phyloP scores from a whole-genome alignment of 2,329 filamentous ascomycete genomes.

The Diaporthe longicolla region DNA sequence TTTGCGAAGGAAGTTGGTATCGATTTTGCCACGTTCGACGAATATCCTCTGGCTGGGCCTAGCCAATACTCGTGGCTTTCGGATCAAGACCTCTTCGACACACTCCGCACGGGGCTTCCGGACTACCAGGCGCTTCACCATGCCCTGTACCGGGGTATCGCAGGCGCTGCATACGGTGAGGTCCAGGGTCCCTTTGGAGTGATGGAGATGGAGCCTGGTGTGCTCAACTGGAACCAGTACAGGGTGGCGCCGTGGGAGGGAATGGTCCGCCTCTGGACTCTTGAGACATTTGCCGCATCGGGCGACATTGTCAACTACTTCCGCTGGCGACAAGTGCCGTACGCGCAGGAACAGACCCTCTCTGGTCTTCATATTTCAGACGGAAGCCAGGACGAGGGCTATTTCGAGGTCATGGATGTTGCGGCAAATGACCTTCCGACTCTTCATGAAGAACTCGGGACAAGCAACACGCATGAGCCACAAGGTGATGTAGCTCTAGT shows the following conservation, averaged over 20 bases:
- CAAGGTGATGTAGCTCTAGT: constrained; percentile 45
- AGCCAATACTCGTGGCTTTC: constrained; percentile 42
- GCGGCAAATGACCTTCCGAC: constrained; percentile 43
- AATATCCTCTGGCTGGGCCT: constrained; percentile 44
- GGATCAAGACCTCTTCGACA: constrained; percentile 42
- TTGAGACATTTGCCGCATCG: constrained; percentile 45
- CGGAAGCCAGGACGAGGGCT: constrained; percentile 44
- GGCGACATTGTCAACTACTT: constrained; percentile 46
- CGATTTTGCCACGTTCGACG: constrained; percentile 45
- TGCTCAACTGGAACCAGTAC: constrained; percentile 46
- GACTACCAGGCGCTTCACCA: constrained; percentile 46
- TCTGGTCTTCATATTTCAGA: constrained; percentile 45
- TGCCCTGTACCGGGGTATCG: constrained; percentile 44
- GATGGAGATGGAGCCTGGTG: constrained; percentile 48
- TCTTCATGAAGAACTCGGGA: constrained; percentile 28
- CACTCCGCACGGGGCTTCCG: constrained; percentile 45
- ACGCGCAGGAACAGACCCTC: constrained; percentile 47
- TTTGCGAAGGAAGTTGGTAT: constrained; percentile 45
- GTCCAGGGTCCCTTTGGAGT: constrained; percentile 44
- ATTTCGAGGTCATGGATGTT: constrained; percentile 41
- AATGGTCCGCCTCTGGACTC: constrained; percentile 47
- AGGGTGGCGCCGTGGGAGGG: constrained; percentile 44
- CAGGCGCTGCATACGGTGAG: constrained; percentile 44
- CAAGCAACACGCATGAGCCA: constrained; percentile 33
- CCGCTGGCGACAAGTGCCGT: constrained; percentile 47